Percentiles rank a stretch among this genome's conserved stretches.
phyloP scores from a whole-genome alignment of 1,284 basidiomycete species.

The Wallemia ichthyophaga region DNA sequence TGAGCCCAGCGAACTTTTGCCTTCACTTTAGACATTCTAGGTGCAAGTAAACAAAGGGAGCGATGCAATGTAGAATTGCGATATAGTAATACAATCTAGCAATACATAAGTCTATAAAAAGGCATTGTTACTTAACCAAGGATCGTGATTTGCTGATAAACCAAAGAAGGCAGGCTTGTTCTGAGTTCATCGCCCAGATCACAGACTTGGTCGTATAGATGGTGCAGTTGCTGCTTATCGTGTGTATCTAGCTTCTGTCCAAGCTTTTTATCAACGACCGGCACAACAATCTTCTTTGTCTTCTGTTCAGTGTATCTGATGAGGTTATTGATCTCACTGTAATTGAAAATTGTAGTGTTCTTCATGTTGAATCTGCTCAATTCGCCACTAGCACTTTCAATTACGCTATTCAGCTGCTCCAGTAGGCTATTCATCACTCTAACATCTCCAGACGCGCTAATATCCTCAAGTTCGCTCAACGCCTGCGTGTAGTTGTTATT shows the following conservation, averaged over 20 bases:
- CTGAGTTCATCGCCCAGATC: neutral
- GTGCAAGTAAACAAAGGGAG: neutral
- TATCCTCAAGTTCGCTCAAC: neutral
- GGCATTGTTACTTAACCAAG: too few relatives aligned
- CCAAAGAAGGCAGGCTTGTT: neutral
- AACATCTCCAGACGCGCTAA: too few relatives aligned
- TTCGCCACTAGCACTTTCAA: neutral
- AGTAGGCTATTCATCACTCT: neutral
- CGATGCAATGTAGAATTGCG: too few relatives aligned
- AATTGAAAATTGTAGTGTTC: neutral
- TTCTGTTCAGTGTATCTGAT: neutral
- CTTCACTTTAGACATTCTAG: neutral
- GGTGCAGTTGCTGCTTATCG: neutral
- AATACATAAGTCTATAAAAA: too few relatives aligned
- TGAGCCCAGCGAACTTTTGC: neutral
- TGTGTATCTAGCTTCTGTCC: neutral
- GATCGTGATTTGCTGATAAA: neutral
- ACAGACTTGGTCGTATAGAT: neutral
- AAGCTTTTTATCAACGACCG: neutral
- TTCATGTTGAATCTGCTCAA: neutral
- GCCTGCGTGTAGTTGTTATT: neutral
- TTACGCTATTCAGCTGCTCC: neutral
- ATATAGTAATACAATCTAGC: too few relatives aligned
- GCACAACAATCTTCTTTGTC: neutral
- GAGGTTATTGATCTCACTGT: neutral